Conservation (phyloP, 1,139 yeast genomes). For the Yamadazyma mexicana region DNA sequence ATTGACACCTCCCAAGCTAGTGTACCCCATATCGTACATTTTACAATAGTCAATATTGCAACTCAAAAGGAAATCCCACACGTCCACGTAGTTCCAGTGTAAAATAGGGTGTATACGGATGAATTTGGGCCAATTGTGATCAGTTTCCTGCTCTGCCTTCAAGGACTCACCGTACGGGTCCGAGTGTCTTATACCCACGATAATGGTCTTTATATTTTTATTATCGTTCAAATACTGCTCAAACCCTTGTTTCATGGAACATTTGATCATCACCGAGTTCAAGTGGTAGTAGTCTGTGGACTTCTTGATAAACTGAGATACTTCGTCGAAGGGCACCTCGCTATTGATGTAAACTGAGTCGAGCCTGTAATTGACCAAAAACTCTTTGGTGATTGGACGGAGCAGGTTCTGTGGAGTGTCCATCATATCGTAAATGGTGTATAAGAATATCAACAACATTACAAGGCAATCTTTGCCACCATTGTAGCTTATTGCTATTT, state of each 20-base stretch:
- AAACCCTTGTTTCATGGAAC: conserved; percentile 65
- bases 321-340: conserved; percentile 64
- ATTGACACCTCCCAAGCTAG: conserved; percentile 75
- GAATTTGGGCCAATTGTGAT: conserved; percentile 86
- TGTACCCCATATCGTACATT: conserved; percentile 75
- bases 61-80: conserved; percentile 68
- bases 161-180: conserved; percentile 73
- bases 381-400: conserved; percentile 3
- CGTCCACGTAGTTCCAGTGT: conserved; percentile 75
- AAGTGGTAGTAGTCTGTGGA: conserved; percentile 47
- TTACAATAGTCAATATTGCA: conserved; percentile 59
- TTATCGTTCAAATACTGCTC: conserved; percentile 50
- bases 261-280: conserved; percentile 44
- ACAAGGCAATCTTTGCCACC: conserved; percentile 93
- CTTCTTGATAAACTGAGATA: conserved; percentile 43
- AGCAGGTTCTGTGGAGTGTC: not conserved
- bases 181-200: conserved; percentile 78
- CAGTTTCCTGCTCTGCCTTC: conserved; percentile 62
- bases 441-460: conserved; percentile 66
- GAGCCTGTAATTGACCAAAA: conserved; percentile 30
- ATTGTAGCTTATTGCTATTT: conserved; percentile 76
- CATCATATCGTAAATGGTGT: conserved; percentile 44
- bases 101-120: conserved; percentile 77
- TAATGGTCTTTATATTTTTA: conserved; percentile 56
- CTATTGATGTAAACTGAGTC: conserved; percentile 71